Evolutionary conservation across 495 filamentous ascomycete species (phyloP), one percentile per base, ranked within the genome.

Genomic region (Melanomma pulvis-pyrius): DNA sequence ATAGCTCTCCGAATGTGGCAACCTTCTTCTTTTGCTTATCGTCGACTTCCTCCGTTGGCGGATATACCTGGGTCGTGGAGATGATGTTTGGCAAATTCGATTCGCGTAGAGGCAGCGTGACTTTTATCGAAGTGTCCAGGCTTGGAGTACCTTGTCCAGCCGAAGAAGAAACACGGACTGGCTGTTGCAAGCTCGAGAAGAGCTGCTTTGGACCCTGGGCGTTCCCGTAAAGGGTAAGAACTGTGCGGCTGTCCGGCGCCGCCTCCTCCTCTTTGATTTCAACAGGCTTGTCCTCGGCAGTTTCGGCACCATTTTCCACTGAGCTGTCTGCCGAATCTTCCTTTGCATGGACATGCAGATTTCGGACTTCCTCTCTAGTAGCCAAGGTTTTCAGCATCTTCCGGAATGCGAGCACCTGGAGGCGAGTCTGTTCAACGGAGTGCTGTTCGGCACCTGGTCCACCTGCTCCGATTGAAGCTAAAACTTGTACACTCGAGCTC

Each of bases 1-100:
- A 97, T 1, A 92, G 76, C 52, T 96, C 90, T 19, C 90, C 90
- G 29, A 97, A 81, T 0, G 91, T 96, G 30, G 82, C 81, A 0
- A 76, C 69, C 41, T 81, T 84, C 61, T 78, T 78, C 25, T 25
- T 77, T 26, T 28, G 34, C 48, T 76, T 75, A 21, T 74, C 75
- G 0, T 72, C 39, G 11, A 58, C 56, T 56, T 76, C 76, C 34
- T 72, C 72, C 44, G 80, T 72, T 1, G 79, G 75, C 8, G 91
- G 87, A 56, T 87, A 72, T 17, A 93, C 82, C 64, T 87, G 86
- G 15, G 89, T 92, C 11, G 85, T 81, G 9, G 81, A 83, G 30
- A 96, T 87, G 29, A 90, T 90, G 60, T 86, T 89, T 1, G 92
- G 93, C 32, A 97, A 75, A 15, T 78, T 81, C 15, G 76, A 81